Base-by-base conservation (phyloP, 495 filamentous ascomycete genomes). In the Penicillium soppii region DNA sequence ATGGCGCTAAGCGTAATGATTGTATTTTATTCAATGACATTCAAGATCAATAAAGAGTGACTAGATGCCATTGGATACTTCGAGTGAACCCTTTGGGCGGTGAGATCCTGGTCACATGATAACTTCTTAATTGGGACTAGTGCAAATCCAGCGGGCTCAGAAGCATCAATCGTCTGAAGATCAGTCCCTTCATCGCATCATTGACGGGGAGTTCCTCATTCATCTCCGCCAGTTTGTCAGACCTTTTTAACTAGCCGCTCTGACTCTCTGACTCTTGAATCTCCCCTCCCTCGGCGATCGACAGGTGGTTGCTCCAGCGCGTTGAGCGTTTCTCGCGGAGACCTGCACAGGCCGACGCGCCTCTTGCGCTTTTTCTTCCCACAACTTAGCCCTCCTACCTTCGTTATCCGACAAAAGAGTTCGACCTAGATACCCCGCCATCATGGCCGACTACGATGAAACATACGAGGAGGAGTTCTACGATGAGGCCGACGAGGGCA, bases 401-500 rank as follows among this genome's bases (percentile, higher is more conserved):
- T 30, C 37, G 10, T 41, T 19, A 36, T 21, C 30, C 27, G 21
- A n/a, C 20, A 25, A 27, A 38, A 26, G 1, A 25, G 5, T 5
- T 44, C 8, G 44, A 17, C 9, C 10, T n/a, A 32, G 2, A 7
- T 20, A 32, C 17, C 0, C 32, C 41, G 55, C 42, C 58, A 76
- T 50, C 36, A 83, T 83, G 80, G 78, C 76, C 25, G 73, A 76
- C 38, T 80, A 79, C 62, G 75, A 76, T 32, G 74, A 80, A 44
- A 52, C 61, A 7, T 79, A 79, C 53, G 74, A 77, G 49, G 77
- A 80, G 44, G 73, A 75, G 49, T 76, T 75, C 52, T 78, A 79
- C 47, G 79, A 84, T 53, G 86, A 83, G 51, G 83, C 86, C 42
- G 87, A 92, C 45, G 82, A 87, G 46, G 77, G 80, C 38, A 78